Evolutionary conservation across 192 early-diverging fungal genomes (phyloP).

Genomic region (Fimicolochytrium jonesii): DNA sequence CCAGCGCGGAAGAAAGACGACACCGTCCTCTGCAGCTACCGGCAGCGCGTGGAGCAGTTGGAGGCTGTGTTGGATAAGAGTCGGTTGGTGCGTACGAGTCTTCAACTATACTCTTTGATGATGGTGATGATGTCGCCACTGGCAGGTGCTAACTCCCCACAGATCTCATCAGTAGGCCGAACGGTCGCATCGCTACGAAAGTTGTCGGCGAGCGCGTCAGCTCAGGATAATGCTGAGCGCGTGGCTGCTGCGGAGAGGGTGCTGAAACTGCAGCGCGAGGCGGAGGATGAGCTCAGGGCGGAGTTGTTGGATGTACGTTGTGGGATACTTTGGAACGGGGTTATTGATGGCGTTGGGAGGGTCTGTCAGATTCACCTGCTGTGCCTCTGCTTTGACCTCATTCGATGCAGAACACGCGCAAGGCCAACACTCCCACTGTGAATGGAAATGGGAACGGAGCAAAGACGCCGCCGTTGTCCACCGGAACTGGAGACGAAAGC

Average conservation of each 20-base stretch:
- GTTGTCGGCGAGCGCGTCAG: background rate
- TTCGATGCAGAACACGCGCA: no score
- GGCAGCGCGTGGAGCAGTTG: conserved; percentile 21
- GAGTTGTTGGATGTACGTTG: conserved; percentile 15
- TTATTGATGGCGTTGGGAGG: no score
- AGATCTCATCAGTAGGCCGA: conserved; percentile 15
- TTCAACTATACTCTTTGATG: background rate
- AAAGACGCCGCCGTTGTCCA: no score
- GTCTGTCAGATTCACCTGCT: no score
- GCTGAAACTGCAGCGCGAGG: conserved; percentile 19
- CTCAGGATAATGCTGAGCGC: background rate
- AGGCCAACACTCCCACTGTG: no score
- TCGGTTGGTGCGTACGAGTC: conserved; percentile 2
- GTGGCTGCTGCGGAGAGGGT: conserved; percentile 15
- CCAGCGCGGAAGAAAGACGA: conserved; percentile 10
- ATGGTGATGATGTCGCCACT: background rate
- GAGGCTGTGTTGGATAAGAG: conserved; percentile 10
- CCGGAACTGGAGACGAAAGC: no score
- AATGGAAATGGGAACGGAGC: no score
- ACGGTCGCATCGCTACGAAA: conserved; percentile 18
- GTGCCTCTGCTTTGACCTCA: no score
- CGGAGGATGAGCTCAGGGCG: conserved; percentile 22
- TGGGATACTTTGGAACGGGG: no score
- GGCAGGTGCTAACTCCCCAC: no score
- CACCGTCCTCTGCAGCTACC: conserved; percentile 14